Base-by-base conservation (phyloP, 1,284 basidiomycete genomes). In the Austropuccinia psidii region DNA sequence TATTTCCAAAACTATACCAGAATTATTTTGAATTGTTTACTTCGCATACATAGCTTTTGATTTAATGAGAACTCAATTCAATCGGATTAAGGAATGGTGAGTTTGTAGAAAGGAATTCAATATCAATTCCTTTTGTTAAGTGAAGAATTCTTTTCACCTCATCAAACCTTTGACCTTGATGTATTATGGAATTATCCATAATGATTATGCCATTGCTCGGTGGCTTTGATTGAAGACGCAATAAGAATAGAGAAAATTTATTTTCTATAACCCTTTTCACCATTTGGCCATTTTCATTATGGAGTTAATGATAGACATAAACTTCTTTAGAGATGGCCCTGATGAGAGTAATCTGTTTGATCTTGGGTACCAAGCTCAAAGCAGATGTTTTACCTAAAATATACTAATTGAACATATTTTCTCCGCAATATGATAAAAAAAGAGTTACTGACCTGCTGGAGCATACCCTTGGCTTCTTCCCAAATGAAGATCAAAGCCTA, bases 81-180 rank as follows among this genome's bases (percentile, higher is more conserved):
- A 65, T 65, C 29, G 45, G 62, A 11, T 65, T 65, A 0, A 65
- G 24, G 41, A 65, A 65, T 13, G 37, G 58, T 11, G 37, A 61
- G 58, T 61, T 41, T 9, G 35, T 8, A 2, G 37, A 41, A 9
- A 61, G 39, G 37, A 61, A 61, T 41, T 43, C 60, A 41, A 62
- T 7, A 7, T 4, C n/a, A 2, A 62, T 43, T 62, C 27, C 27
- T 27, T 61, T 61, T 61, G 58, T 41, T 15, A n/a, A 41, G 2
- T 15, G 2, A 9, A 41, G 37, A 7, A 2, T 29, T 21, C 45
- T 6, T 7, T 4, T 7, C 24, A 61, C 29, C 58, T 61, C 58
- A 5, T 43, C 37, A 43, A 61, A 61, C 2, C 37, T 9, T 4
- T 43, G 13, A 2, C 58, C 58, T 5, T 27, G 39, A 19, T 61